Evolutionary conservation across 106 monocot genomes (phyloP).

Genomic region (Vanilla planifolia): DNA sequence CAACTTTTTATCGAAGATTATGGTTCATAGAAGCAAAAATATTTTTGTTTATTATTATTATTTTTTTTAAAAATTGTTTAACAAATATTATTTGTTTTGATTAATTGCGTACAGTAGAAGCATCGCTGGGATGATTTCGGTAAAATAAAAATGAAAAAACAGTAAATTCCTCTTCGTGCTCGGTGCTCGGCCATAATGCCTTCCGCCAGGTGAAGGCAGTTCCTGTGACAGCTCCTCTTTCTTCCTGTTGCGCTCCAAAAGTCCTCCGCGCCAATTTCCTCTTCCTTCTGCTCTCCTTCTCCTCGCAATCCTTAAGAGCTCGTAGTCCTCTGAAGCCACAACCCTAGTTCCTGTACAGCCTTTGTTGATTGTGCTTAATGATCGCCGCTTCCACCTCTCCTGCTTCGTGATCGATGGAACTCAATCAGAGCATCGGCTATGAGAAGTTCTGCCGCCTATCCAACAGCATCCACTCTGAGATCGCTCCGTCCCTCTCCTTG

Average conservation of each 20-base stretch:
- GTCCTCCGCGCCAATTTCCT: constrained; percentile 1
- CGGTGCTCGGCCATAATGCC: too few species aligned
- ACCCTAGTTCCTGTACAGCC: constrained; percentile 6
- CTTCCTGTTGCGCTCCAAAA: not conserved
- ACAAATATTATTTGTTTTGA: too few species aligned
- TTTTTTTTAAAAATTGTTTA: too few species aligned
- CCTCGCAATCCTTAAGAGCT: not conserved
- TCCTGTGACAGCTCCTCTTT: not conserved
- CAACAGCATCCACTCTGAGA: constrained; percentile 69
- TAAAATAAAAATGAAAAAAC: too few species aligned
- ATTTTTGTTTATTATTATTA: too few species aligned
- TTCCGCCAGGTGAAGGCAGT: too few species aligned
- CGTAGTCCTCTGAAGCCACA: not conserved
- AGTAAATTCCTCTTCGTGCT: too few species aligned
- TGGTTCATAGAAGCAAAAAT: too few species aligned
- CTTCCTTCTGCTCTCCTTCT: not conserved
- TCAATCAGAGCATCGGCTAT: constrained; percentile 36
- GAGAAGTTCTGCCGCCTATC: constrained; percentile 75
- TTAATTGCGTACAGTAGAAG: too few species aligned
- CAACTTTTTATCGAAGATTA: too few species aligned
- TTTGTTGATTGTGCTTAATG: not conserved
- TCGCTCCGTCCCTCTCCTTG: constrained; percentile 63
- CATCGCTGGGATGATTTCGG: too few species aligned
- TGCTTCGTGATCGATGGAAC: constrained; percentile 18
- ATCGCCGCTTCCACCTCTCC: not conserved